Conservation (phyloP, 768 basidiomycete species). For the Butyriboletus loyo region DNA sequence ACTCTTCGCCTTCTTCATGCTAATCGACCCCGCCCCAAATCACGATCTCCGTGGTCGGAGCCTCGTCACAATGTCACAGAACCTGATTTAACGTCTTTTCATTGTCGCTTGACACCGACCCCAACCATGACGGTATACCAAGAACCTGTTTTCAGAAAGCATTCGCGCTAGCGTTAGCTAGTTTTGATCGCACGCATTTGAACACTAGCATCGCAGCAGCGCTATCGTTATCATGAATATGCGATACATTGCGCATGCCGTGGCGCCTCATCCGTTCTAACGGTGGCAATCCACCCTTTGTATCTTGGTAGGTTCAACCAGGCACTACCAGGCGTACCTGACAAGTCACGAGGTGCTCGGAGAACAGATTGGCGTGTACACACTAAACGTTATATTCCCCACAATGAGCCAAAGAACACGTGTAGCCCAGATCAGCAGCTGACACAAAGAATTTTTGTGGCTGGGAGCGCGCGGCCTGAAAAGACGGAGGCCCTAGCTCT, state of each 20-base stretch:
- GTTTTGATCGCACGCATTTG: background rate
- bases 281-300: background rate
- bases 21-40: constrained; percentile 3
- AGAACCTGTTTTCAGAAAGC: constrained; percentile 6
- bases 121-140: background rate
- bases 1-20: constrained; percentile 10
- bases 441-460: background rate
- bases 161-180: background rate
- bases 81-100: background rate
- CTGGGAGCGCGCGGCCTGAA: background rate
- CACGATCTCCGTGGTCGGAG: constrained; percentile 2
- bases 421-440: constrained; percentile 13
- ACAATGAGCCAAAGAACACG: constrained; percentile 22
- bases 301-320: background rate
- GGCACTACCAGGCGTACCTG: background rate
- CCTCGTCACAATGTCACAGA: constrained; percentile 1
- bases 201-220: background rate
- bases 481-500: background rate
- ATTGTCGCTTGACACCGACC: constrained; percentile 6
- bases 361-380: constrained; percentile 9
- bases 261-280: background rate
- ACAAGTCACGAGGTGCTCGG: constrained; percentile 7
- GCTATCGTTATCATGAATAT: background rate
- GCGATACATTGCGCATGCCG: background rate
- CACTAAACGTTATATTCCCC: constrained; percentile 23